Evolutionary conservation across 805 yeast species (phyloP).

Genomic region (Grigorovia jiainica): DNA sequence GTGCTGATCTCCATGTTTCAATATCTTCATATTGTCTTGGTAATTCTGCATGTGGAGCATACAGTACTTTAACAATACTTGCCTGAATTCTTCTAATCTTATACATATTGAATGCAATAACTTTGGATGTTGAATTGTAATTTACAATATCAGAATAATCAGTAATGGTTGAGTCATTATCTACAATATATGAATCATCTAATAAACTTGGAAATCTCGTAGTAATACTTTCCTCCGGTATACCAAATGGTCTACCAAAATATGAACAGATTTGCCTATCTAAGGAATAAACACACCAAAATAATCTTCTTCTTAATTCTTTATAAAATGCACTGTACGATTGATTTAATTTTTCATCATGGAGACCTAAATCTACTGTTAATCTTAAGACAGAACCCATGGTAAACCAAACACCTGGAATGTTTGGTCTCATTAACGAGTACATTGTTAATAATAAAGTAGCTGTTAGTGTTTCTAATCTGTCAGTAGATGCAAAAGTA

Average conservation of each 20-base stretch:
- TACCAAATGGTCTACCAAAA: slow-evolving; percentile 79
- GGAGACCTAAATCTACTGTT: slow-evolving; percentile 78
- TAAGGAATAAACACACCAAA: slow-evolving; percentile 83
- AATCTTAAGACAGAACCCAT: slow-evolving; percentile 71
- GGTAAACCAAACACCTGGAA: slow-evolving; percentile 90
- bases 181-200: slow-evolving; percentile 59
- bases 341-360: slow-evolving; percentile 45
- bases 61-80: slow-evolving; percentile 61
- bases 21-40: slow-evolving; percentile 52
- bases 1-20: slow-evolving; percentile 53
- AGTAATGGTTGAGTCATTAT: slow-evolving; percentile 24
- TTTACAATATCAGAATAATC: slow-evolving; percentile 35
- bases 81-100: slow-evolving; percentile 66
- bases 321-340: slow-evolving; percentile 43
- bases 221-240: slow-evolving; percentile 70
- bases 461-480: slow-evolving; percentile 67
- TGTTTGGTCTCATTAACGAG: slow-evolving; percentile 79
- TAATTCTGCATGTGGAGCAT: slow-evolving; percentile 55
- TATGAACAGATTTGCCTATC: slow-evolving; percentile 84
- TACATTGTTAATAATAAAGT: slow-evolving; percentile 58
- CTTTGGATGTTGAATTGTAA: slow-evolving; percentile 52
- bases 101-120: slow-evolving; percentile 58
- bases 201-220: slow-evolving; percentile 62
- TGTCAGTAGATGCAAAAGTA: slow-evolving; percentile 46
- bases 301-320: slow-evolving; percentile 66